Base-by-base conservation (phyloP, 164 flowering plant genomes). In the Stephania japonica region DNA sequence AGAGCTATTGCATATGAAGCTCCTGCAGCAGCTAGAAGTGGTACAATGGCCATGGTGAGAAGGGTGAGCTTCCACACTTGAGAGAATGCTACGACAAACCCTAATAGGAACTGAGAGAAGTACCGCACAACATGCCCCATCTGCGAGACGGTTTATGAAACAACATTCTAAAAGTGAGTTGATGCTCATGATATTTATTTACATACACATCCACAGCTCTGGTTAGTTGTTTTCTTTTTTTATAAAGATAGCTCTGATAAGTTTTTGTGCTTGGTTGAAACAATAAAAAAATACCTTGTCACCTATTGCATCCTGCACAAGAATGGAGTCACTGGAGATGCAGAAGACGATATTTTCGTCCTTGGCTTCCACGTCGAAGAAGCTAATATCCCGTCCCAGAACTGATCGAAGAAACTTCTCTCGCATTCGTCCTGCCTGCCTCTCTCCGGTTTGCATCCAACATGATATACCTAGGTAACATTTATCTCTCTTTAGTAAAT, bases 371-470 rank as follows among this genome's bases (percentile, higher is more conserved):
- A 79, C 87, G 78, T 91, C 92, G 69, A 91, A 91, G 65, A 83
- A 91, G 25, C 61, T 69, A 7, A 91, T 89, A 68, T 89, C 88
- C 76, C 79, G 80, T 50, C 59, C 82, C 65, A 91, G 66, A 41
- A 87, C 77, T 9, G 93, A 79, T 47, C 84, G 80, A 16, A 91
- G 91, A 75, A 86, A 91, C 80, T 86, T 83, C 62, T 87, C 43
- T 62, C 97, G 80, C 83, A 91, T 68, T 16, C 87, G 82, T 25
- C 88, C 81, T 38, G 93, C 80, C 73, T 89, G 93, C 63, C 97
- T 85, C 75, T 89, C 92, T 74, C 91, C 93, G 56, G 93, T 91
- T 80, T 87, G 92, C 85, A 78, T 87, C 92, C 92, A 91, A 70
- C 75, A 85, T 42, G 93, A 86, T 53, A 91, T 88, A 23, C 91